phyloP scores from a whole-genome alignment of 2,329 filamentous ascomycete species.

The Celoporthe dispersa region DNA sequence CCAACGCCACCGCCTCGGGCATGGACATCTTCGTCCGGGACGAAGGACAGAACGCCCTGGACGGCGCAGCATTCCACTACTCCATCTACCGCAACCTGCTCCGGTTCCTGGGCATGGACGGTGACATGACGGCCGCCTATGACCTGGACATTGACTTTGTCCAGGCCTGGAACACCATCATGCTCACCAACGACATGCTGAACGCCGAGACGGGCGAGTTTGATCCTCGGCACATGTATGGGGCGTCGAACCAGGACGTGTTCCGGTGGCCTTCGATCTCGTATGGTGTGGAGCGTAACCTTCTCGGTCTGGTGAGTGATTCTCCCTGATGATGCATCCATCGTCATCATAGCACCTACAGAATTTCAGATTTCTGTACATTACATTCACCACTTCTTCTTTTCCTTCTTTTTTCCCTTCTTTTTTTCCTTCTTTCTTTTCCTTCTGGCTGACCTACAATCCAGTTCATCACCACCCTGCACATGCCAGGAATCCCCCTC shows the following conservation, averaged over 20 bases:
- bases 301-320: constrained; percentile 46
- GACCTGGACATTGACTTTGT: constrained; percentile 45
- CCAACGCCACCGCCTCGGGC: constrained; percentile 26
- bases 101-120: constrained; percentile 40
- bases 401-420: too few relatives aligned
- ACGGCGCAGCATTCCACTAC: constrained; percentile 49
- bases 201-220: constrained; percentile 64
- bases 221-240: constrained; percentile 68
- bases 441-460: too few relatives aligned
- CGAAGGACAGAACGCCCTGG: constrained; percentile 52
- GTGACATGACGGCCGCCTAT: constrained; percentile 38
- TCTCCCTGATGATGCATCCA: too few relatives aligned
- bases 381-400: too few relatives aligned
- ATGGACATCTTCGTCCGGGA: constrained; percentile 56
- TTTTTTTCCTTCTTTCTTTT: too few relatives aligned
- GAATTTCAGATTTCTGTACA: too few relatives aligned
- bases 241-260: constrained; percentile 68
- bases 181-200: constrained; percentile 62
- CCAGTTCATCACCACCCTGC: constrained; percentile 61
- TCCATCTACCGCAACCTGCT: constrained; percentile 38
- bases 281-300: constrained; percentile 59
- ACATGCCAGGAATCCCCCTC: constrained; percentile 36
- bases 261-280: constrained; percentile 65
- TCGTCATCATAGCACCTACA: too few relatives aligned
- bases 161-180: constrained; percentile 58